phyloP scores from a whole-genome alignment of 108 stramenopile species.

The Cyclostephanos invisitatus region DNA sequence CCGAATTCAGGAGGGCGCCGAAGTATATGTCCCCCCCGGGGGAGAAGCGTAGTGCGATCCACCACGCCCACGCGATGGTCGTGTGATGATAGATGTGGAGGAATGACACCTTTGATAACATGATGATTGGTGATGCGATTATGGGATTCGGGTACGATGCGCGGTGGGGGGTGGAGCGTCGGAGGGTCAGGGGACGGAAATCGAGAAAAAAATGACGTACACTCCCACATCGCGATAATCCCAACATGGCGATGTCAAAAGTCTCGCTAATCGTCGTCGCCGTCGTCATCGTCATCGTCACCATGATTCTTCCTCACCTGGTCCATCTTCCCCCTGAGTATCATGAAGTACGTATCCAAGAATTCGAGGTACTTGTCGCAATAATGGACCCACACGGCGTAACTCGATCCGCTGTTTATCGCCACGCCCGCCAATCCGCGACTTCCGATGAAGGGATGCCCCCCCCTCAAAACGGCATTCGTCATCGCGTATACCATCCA shows the following conservation, averaged over 20 bases:
- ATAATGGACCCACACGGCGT: conserved; percentile 97
- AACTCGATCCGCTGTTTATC: conserved; percentile 64
- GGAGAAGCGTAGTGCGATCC: conserved; percentile 77
- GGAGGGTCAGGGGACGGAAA: no score
- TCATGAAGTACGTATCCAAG: conserved; percentile 98
- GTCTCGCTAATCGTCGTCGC: no score
- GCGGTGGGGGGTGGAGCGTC: no score
- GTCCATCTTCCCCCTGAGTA: conserved; percentile 85
- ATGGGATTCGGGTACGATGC: no score
- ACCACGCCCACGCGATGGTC: conserved; percentile 95
- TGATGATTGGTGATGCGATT: no score
- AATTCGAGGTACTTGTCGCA: conserved; percentile 97
- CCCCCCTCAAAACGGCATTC: conserved; percentile 61
- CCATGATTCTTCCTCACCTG: conserved; percentile 83
- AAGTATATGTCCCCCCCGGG: conserved; percentile 97
- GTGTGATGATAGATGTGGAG: conserved; percentile 99
- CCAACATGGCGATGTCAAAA: no score
- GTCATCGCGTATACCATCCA: conserved; percentile 92
- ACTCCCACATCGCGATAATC: no score
- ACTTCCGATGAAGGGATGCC: conserved; percentile 83
- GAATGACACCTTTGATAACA: conserved; percentile 85
- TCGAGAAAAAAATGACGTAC: no score
- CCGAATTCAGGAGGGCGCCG: conserved; percentile 94
- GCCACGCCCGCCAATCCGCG: conserved; percentile 51
- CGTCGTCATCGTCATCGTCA: no score